Base-by-base conservation (phyloP, 495 filamentous ascomycete species). In the Pseudomonodictys pantanalensis region DNA sequence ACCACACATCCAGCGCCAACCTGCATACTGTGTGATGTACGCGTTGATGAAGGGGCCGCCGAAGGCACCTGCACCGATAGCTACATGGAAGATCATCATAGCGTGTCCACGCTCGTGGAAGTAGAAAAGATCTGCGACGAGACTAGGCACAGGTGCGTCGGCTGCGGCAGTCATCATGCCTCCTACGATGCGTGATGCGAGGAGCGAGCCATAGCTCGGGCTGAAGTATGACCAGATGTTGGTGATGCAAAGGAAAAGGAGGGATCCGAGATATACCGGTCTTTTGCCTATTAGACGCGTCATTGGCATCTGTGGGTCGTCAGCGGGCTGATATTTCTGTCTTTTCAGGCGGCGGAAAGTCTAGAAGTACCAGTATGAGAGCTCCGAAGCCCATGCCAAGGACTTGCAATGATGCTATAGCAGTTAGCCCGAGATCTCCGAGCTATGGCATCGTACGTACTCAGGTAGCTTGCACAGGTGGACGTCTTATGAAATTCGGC, bases 51-150 rank as follows among this genome's bases (percentile, higher is more conserved):
- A 39, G 3, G 60, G 60, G 11, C 60, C 60, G 17, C 57, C 28
- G 39, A 64, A 64, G 46, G 58, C 58, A 24, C 61, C 61, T 12
- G 61, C 44, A 17, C 52, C 24, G 22, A 64, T 43, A 10, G 56
- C 33, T 29, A 64, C 47, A 39, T 60, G 56, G 50, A 64, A 64
- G 38, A 64, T 58, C 61, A 64, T 64, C 61, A 65, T 60, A 42
- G 48, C 59, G 50, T 61, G 48, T 9, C 62, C 62, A 11, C 62
- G 33, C 49, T 60, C 26, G 24, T 65, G 50, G 11, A 67, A 11
- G 42, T 58, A 67, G 60, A 59, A 67, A 52, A 67, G 48, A 24
- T 67, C 64, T 7, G 47, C 55, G 5, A 67, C 60, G 5, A 32
- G 24, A 28, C 41, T 54, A 6, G 60, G 64, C 2, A 58, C 64